phyloP scores from a whole-genome alignment of 106 monocot species.

The Cymbidium sinense region DNA sequence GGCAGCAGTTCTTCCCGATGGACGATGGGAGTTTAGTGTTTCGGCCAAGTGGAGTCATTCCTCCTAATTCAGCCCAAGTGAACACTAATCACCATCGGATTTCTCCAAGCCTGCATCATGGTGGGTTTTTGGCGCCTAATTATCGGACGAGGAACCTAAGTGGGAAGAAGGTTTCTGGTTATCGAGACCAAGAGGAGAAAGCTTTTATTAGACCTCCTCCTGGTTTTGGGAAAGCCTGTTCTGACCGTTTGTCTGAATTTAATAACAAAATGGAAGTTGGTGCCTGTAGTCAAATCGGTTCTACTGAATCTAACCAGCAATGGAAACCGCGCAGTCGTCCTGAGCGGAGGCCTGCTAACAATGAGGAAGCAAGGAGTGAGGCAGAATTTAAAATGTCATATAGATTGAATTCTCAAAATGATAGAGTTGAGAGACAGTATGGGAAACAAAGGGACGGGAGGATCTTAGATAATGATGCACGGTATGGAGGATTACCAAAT shows the following conservation, averaged over 20 bases:
- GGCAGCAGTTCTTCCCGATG: background rate
- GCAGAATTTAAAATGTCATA: background rate
- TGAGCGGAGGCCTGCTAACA: background rate
- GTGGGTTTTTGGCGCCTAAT: slow-evolving; percentile 3
- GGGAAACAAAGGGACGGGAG: background rate
- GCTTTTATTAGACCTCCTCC: slow-evolving; percentile 1
- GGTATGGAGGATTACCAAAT: background rate
- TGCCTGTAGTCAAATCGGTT: slow-evolving; percentile 4
- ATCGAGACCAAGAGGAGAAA: background rate
- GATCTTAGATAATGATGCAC: background rate
- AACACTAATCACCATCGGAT: background rate
- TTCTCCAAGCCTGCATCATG: background rate
- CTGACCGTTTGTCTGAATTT: background rate
- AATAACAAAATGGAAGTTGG: background rate
- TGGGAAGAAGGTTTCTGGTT: background rate
- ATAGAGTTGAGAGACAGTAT: background rate
- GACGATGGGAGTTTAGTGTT: background rate
- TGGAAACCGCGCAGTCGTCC: background rate
- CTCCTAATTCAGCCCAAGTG: background rate
- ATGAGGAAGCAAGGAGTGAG: background rate
- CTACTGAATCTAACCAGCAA: background rate
- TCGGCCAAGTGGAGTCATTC: background rate
- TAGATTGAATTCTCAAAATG: background rate
- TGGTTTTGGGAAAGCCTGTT: background rate
- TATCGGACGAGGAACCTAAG: background rate